These are phyloP conservation scores for Ophiostoma australiae DNA, from an alignment of 2,329 filamentous ascomycete species.

Conservation along the genomic window DNA sequence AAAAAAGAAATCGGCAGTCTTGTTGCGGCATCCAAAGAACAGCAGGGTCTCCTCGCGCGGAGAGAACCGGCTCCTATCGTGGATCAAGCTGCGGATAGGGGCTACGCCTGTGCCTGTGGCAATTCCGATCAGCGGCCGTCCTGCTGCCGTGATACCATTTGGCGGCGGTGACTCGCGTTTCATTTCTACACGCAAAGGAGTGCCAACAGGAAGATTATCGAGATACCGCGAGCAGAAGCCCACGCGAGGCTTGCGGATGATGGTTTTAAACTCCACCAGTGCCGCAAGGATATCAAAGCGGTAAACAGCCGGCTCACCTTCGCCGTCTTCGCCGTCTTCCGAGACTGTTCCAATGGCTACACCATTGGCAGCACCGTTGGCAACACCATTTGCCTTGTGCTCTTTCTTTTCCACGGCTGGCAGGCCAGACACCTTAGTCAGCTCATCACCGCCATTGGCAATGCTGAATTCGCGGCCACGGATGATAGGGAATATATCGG, in stretches of 20 bases:
- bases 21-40: slow-evolving; percentile 81
- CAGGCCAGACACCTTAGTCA: not conserved
- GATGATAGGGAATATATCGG: slow-evolving; percentile 72
- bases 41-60: slow-evolving; percentile 46
- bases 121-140: slow-evolving; percentile 65
- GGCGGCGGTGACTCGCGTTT: slow-evolving; percentile 45
- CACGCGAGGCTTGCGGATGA: slow-evolving; percentile 75
- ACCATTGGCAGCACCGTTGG: not conserved
- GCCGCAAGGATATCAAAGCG: slow-evolving; percentile 70
- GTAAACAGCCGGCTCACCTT: not conserved
- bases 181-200: slow-evolving; percentile 56
- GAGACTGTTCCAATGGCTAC: not conserved
- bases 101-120: slow-evolving; percentile 84
- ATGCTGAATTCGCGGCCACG: slow-evolving; percentile 94
- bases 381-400: not conserved
- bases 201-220: slow-evolving; percentile 54
- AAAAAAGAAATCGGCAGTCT: slow-evolving; percentile 75
- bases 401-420: not conserved
- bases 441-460: slow-evolving; percentile 48
- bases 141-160: slow-evolving; percentile 39
- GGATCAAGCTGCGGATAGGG: slow-evolving; percentile 74
- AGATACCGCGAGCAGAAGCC: slow-evolving; percentile 91
- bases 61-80: slow-evolving; percentile 54
- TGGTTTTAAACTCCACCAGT: slow-evolving; percentile 84
- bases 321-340: not conserved